phyloP scores from a whole-genome alignment of 805 yeast species.

The Hanseniaspora hatyaiensis region DNA sequence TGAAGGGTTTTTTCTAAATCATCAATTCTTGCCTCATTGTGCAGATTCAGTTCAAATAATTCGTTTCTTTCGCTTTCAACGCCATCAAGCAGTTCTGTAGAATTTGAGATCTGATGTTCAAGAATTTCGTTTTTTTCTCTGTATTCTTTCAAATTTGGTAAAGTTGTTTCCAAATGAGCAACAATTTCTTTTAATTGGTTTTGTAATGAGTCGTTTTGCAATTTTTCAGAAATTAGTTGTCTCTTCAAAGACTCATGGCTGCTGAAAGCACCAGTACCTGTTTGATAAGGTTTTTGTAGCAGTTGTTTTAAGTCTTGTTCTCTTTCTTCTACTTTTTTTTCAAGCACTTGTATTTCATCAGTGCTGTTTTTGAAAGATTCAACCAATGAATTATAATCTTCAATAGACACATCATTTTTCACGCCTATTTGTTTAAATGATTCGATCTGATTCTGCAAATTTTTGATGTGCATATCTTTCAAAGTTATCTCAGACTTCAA shows the following conservation, averaged over 20 bases:
- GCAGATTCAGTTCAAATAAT: conserved; percentile 22
- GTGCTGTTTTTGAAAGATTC: conserved; percentile 1
- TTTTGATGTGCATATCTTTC: conserved; percentile 6
- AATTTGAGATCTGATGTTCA: conserved; percentile 44
- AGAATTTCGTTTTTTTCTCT: conserved; percentile 46
- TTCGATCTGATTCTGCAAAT: conserved; percentile 3
- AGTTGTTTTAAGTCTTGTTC: conserved; percentile 16
- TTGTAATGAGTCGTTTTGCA: conserved; percentile 60
- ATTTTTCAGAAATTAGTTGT: conserved; percentile 55
- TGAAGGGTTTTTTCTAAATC: conserved; percentile 31
- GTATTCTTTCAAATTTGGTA: conserved; percentile 63
- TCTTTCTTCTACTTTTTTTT: conserved; percentile 34
- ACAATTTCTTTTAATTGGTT: conserved; percentile 60
- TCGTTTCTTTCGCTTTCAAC: conserved; percentile 38
- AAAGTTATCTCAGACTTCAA: conserved; percentile 8
- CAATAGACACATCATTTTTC: conserved; percentile 7
- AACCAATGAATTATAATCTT: conserved; percentile 8
- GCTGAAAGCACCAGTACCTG: conserved; percentile 22
- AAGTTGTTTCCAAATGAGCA: conserved; percentile 61
- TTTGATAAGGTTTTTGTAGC: not conserved
- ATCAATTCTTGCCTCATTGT: conserved; percentile 22
- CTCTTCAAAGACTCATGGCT: conserved; percentile 45
- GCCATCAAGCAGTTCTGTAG: conserved; percentile 46
- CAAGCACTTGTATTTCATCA: conserved; percentile 21
- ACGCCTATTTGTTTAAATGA: conserved; percentile 7